Evolutionary conservation across 2,329 filamentous ascomycete species (phyloP).

Genomic region (Diplodia corticola): DNA sequence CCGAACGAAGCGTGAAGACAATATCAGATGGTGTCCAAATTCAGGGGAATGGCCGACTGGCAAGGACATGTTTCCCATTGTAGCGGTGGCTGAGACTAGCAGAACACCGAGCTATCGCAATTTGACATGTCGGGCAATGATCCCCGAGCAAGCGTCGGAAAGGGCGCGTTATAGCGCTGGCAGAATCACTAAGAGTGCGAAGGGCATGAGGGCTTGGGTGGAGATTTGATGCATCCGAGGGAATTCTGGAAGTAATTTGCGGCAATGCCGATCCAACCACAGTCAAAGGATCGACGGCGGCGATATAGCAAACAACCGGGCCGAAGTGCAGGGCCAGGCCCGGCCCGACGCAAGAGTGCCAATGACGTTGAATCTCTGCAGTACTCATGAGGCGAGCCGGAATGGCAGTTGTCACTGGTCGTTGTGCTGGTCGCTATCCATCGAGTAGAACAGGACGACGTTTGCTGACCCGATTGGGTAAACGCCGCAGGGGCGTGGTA

Average conservation of each 20-base stretch:
- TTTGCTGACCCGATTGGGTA: not conserved
- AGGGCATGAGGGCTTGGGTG: not conserved
- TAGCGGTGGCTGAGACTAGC: constrained; percentile 12
- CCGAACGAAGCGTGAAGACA: not conserved
- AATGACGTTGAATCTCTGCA: not conserved
- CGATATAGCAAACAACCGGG: not conserved
- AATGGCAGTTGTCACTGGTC: not conserved
- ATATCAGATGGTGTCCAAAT: not conserved
- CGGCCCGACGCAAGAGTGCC: not conserved
- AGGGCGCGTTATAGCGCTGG: not conserved
- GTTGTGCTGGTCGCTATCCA: not conserved
- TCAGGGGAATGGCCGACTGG: constrained; percentile 4
- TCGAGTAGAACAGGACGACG: not conserved
- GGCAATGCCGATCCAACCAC: not conserved
- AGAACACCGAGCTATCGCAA: constrained; percentile 14
- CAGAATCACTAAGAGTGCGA: not conserved
- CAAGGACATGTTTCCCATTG: constrained; percentile 1
- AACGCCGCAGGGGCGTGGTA: not conserved
- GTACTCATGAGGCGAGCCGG: not conserved
- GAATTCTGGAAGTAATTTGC: not conserved
- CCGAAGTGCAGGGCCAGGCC: not conserved
- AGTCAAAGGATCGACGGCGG: not conserved
- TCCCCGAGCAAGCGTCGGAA: constrained; percentile 8
- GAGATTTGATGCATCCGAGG: not conserved
- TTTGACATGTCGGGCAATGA: constrained; percentile 19